phyloP scores from a whole-genome alignment of 2,329 filamentous ascomycete genomes.

The Ophiosphaerella herpotricha region DNA sequence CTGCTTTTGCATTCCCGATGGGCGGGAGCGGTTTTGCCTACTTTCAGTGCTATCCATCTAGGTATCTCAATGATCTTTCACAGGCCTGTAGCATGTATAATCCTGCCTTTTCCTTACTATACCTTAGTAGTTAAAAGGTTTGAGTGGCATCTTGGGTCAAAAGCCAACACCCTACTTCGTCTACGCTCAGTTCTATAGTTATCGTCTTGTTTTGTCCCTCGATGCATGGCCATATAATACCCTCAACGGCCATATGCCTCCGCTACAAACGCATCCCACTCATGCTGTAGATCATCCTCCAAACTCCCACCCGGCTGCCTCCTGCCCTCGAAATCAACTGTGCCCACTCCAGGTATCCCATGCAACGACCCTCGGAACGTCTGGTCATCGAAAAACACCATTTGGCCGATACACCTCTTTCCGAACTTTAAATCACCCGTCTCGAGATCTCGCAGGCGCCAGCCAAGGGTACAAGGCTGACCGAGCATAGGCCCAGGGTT shows the following conservation, averaged over 20 bases:
- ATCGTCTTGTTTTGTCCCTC: too few species aligned
- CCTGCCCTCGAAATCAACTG: conserved; percentile 31
- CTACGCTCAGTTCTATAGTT: too few species aligned
- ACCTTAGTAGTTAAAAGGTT: too few species aligned
- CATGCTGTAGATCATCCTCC: conserved; percentile 29
- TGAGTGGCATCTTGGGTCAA: too few species aligned
- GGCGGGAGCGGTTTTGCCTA: too few species aligned
- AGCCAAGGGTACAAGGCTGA: conserved; percentile 21
- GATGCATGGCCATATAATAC: not conserved
- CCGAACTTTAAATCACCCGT: conserved; percentile 34
- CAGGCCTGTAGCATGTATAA: too few species aligned
- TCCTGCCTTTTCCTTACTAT: too few species aligned
- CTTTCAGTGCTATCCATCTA: too few species aligned
- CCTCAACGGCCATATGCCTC: conserved; percentile 31
- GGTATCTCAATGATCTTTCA: too few species aligned
- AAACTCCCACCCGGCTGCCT: conserved; percentile 24
- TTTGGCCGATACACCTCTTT: conserved; percentile 39
- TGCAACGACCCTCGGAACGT: conserved; percentile 26
- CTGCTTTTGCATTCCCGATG: too few species aligned
- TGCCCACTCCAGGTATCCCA: conserved; percentile 29
- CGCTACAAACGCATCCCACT: conserved; percentile 29
- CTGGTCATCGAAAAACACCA: conserved; percentile 29
- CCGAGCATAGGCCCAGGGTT: conserved; percentile 16
- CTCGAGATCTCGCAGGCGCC: conserved; percentile 39
- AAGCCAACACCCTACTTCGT: too few species aligned